These are phyloP conservation scores for Aureobasidium namibiae DNA, from an alignment of 2,329 filamentous ascomycete genomes.

Conservation along the genomic window DNA sequence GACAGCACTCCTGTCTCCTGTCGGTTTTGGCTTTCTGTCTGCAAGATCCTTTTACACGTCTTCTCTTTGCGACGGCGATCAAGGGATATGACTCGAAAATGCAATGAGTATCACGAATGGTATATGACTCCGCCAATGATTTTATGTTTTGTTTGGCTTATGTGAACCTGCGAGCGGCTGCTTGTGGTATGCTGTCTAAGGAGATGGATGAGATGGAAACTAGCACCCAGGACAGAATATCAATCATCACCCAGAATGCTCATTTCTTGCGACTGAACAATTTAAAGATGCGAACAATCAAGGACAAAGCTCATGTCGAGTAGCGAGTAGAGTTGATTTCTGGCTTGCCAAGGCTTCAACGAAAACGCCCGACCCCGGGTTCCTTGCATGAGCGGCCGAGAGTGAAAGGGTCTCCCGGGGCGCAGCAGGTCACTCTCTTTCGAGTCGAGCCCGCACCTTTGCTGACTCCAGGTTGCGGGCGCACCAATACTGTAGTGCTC, in stretches of 20 bases:
- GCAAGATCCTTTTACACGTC: background rate
- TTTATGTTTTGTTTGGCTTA: background rate
- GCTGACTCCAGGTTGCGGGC: background rate
- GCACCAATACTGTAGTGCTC: slow-evolving; percentile 8
- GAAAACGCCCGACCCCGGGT: background rate
- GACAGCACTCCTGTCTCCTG: background rate
- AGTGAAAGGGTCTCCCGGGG: background rate
- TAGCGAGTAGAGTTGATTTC: background rate
- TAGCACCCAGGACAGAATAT: background rate
- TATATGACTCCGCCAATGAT: background rate
- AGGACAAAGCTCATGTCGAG: too few species aligned
- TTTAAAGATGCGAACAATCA: too few species aligned
- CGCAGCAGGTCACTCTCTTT: background rate
- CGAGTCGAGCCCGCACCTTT: background rate
- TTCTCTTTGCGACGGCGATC: background rate
- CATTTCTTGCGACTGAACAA: too few species aligned
- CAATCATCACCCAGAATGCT: background rate
- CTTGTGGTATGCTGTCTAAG: background rate
- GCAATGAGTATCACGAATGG: background rate
- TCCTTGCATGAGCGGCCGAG: slow-evolving; percentile 3
- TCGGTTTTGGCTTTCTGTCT: background rate
- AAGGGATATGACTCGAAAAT: background rate
- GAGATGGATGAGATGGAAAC: background rate
- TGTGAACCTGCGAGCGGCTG: background rate
- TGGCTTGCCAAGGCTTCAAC: background rate